phyloP scores from a whole-genome alignment of 768 basidiomycete genomes.

The Termitomyces sp. region DNA sequence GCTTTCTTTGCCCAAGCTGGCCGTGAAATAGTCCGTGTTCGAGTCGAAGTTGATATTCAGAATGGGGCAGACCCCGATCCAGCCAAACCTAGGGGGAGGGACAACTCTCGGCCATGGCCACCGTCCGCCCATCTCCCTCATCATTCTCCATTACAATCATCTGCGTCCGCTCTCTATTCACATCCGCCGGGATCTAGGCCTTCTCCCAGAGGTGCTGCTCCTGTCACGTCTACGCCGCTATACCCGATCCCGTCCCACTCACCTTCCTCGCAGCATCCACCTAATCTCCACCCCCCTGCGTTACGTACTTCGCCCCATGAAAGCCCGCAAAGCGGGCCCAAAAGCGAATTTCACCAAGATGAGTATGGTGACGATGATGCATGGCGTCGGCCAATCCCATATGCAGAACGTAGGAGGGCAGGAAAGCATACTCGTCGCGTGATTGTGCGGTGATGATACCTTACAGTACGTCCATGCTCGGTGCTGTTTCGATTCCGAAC shows the following conservation, averaged over 20 bases:
- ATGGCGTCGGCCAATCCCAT: conserved; percentile 69
- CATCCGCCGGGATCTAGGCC: conserved; percentile 28
- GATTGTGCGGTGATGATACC: conserved; percentile 44
- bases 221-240: conserved; percentile 27
- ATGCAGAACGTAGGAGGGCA: conserved; percentile 67
- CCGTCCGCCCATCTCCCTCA: conserved; percentile 19
- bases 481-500: neutral
- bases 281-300: conserved; percentile 29
- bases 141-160: conserved; percentile 29
- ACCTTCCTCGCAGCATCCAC: conserved; percentile 20
- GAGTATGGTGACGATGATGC: conserved; percentile 62
- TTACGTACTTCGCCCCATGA: conserved; percentile 46
- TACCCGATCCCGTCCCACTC: conserved; percentile 27
- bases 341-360: conserved; percentile 35
- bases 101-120: conserved; percentile 20
- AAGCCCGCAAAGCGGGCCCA: conserved; percentile 26
- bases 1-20: conserved; percentile 78
- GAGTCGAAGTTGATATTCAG: conserved; percentile 60
- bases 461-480: conserved; percentile 11
- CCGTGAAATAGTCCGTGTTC: conserved; percentile 70
- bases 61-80: conserved; percentile 26
- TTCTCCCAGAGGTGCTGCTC: conserved; percentile 23
- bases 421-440: conserved; percentile 78
- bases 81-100: conserved; percentile 17
- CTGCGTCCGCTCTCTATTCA: conserved; percentile 24